These are phyloP conservation scores for Aspergillus nomiae DNA, from an alignment of 2,329 filamentous ascomycete genomes.

Conservation along the genomic window DNA sequence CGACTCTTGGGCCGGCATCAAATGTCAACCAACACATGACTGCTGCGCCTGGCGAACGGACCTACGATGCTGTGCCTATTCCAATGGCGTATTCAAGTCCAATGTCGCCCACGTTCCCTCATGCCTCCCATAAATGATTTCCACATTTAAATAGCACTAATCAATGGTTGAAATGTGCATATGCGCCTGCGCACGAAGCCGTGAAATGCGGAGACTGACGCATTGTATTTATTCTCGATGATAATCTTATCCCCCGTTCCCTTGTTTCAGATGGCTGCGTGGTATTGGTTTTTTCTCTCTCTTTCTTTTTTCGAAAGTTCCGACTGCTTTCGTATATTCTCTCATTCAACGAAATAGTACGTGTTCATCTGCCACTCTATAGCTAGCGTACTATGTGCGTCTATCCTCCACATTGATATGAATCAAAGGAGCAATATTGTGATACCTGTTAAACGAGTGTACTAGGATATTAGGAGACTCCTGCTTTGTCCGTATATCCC, in stretches of 20 bases:
- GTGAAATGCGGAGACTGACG: background rate
- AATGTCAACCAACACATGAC: slow-evolving; percentile 65
- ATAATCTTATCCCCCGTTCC: background rate
- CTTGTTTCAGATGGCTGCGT: background rate
- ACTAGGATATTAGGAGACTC: background rate
- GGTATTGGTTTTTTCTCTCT: background rate
- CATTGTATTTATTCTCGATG: background rate
- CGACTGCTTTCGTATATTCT: background rate
- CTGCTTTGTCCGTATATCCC: background rate
- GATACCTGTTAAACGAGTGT: background rate
- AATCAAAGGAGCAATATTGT: background rate
- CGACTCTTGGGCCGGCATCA: slow-evolving; percentile 34
- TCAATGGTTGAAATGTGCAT: background rate
- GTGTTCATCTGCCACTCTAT: background rate
- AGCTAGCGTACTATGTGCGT: background rate
- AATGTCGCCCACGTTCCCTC: slow-evolving; percentile 45
- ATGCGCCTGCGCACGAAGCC: background rate
- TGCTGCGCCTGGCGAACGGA: slow-evolving; percentile 75
- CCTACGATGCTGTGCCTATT: slow-evolving; percentile 84
- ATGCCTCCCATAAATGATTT: slow-evolving; percentile 24
- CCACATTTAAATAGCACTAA: background rate
- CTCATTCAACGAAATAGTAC: background rate
- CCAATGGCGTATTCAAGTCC: slow-evolving; percentile 74
- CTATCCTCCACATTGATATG: background rate
- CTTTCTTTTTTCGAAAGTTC: background rate